phyloP scores from a whole-genome alignment of 129 eudicot genomes.

The Tagetes erecta region DNA sequence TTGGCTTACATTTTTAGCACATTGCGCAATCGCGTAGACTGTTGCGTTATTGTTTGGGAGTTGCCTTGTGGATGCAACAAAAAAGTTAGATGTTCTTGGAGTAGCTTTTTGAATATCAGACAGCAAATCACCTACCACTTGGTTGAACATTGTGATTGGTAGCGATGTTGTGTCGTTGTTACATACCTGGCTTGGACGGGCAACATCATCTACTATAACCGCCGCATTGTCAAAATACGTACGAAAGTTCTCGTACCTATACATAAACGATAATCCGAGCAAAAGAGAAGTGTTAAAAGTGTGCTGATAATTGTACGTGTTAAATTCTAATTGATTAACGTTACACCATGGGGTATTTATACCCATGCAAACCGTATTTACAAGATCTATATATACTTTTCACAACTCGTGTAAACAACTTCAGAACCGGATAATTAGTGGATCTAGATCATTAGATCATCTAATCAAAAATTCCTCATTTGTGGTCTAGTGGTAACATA shows the following conservation, averaged over 20 bases:
- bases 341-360: no score
- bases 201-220: slow-evolving; percentile 34
- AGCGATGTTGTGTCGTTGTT: slow-evolving; percentile 35
- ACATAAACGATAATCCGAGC: neutral
- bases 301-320: no score
- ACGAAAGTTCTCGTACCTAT: slow-evolving; percentile 58
- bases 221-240: slow-evolving; percentile 39
- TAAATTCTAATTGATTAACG: no score
- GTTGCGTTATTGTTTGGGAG: slow-evolving; percentile 26
- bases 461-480: no score
- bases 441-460: no score
- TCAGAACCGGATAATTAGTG: no score
- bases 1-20: slow-evolving; percentile 46
- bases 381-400: no score
- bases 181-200: slow-evolving; percentile 34
- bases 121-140: slow-evolving; percentile 34
- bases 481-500: no score
- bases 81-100: slow-evolving; percentile 49
- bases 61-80: slow-evolving; percentile 46
- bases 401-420: no score
- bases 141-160: slow-evolving; percentile 31
- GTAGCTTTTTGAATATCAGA: slow-evolving; percentile 45
- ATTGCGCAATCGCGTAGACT: slow-evolving; percentile 46
- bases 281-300: no score
- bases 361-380: no score